phyloP scores from a whole-genome alignment of 2,329 filamentous ascomycete species.

The Neonectria coccinea region DNA sequence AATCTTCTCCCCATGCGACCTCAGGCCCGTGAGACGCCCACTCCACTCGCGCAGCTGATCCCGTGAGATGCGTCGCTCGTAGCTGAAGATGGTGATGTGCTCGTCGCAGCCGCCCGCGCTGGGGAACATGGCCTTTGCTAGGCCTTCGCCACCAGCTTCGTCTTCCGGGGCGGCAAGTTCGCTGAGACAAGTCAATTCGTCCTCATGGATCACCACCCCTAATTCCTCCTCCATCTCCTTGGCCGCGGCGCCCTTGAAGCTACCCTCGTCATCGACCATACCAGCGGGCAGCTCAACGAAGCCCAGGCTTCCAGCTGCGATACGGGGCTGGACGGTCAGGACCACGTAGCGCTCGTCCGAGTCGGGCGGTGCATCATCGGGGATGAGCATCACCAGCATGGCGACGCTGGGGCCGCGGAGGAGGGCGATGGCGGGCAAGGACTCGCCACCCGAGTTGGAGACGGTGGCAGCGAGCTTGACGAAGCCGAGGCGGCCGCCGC shows the following conservation, averaged over 20 bases:
- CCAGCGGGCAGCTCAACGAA: slow-evolving; percentile 70
- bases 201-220: slow-evolving; percentile 62
- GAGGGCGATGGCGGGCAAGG: slow-evolving; percentile 66
- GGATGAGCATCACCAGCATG: slow-evolving; percentile 68
- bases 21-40: slow-evolving; percentile 68
- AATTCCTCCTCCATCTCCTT: slow-evolving; percentile 72
- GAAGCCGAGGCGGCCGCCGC: slow-evolving; percentile 63
- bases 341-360: slow-evolving; percentile 66
- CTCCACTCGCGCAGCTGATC: slow-evolving; percentile 65
- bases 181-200: slow-evolving; percentile 63
- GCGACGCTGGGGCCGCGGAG: slow-evolving; percentile 71
- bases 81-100: slow-evolving; percentile 68
- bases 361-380: slow-evolving; percentile 57
- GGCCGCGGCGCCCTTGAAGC: slow-evolving; percentile 68
- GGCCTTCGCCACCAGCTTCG: slow-evolving; percentile 47
- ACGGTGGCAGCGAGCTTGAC: slow-evolving; percentile 65
- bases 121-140: slow-evolving; percentile 66
- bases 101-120: slow-evolving; percentile 72
- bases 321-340: slow-evolving; percentile 69
- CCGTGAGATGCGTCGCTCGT: slow-evolving; percentile 64
- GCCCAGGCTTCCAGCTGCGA: slow-evolving; percentile 65
- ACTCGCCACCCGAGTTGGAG: slow-evolving; percentile 60
- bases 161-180: slow-evolving; percentile 57
- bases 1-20: slow-evolving; percentile 71
- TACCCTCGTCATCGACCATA: slow-evolving; percentile 66